Conservation (phyloP, 192 early-diverging fungal genomes). For the Linnemannia exigua region DNA sequence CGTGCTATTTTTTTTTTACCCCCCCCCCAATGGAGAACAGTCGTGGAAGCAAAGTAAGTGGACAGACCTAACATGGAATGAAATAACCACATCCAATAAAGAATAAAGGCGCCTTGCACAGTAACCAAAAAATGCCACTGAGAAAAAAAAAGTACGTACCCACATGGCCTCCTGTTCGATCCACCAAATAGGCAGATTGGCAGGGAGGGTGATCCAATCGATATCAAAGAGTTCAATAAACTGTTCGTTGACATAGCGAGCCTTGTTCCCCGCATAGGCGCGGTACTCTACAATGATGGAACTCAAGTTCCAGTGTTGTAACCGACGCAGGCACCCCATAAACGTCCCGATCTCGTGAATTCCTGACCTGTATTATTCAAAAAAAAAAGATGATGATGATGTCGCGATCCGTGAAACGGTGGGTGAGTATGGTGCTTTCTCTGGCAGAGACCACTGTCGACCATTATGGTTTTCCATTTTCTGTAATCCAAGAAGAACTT, state of each 20-base stretch:
- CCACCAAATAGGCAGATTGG: constrained; percentile 86
- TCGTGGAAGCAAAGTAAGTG: too few species aligned
- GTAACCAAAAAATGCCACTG: background rate
- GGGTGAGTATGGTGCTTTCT: background rate
- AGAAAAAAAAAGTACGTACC: constrained; percentile 43
- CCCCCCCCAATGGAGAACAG: too few species aligned
- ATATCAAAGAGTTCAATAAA: constrained; percentile 97
- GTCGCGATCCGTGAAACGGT: background rate
- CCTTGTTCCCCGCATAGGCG: constrained; percentile 91
- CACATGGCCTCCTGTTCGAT: constrained; percentile 75
- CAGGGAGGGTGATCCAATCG: constrained; percentile 90
- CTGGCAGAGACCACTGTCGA: background rate
- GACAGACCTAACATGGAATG: background rate
- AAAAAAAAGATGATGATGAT: background rate
- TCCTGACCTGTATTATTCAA: constrained; percentile 72
- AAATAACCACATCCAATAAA: background rate
- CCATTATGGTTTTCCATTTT: background rate
- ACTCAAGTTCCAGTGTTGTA: constrained; percentile 98
- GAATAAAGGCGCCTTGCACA: background rate
- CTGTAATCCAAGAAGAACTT: constrained; percentile 36
- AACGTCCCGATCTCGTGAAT: constrained; percentile 95
- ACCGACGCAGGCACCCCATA: constrained; percentile 92
- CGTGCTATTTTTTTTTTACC: background rate
- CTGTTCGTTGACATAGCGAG: constrained; percentile 90
- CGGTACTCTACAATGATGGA: constrained; percentile 98